Evolutionary conservation across 139 green algal genomes (phyloP), one percentile per base, ranked within the genome.

Genomic region (Chlamydomonas incerta): DNA sequence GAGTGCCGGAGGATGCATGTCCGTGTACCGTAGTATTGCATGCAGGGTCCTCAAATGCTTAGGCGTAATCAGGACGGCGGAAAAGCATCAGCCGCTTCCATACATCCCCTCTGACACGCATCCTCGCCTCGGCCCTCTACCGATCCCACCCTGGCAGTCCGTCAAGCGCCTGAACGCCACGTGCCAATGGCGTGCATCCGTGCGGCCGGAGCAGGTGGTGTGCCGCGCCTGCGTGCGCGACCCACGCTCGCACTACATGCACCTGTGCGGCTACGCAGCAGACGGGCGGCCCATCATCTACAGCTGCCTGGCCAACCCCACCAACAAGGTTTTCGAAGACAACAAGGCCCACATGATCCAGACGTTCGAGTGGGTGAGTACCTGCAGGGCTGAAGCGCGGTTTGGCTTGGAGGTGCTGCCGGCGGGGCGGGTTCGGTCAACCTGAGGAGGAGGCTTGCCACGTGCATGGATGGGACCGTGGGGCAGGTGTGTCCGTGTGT

Each of bases 241-340:
- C 50, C 85, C 83, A 28, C 87, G 82, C 20, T 85, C 81, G 6
- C 94, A 97, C 82, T 96, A 96, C 93, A 95, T 96, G 95, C 93
- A 96, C 37, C 75, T 94, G 52, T 81, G 90, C 31, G 89, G 93
- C 3, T 76, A 83, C 72, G 89, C 91, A 85, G 71, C 60, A 5
- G 34, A 77, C 31, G 46, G 80, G 18, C 89, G 95, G 0, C 94
- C 95, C 46, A 87, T 95, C 70, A 93, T 97, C 77, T 97, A 96
- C 87, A 93, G 83, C 73, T 96, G 91, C 83, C 68, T 81, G 57
- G 83, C 75, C 33, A 65, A 93, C 52, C 83, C 90, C 14, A 81
- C 35, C 21, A 92, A 95, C 86, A 87, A 83, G n/a, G 66, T 81
- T 31, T 87, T 93, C 23, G 91, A 94, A 79, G 90, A 93, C 86